Base-by-base conservation (phyloP, 228 moss, liverwort and hornwort species). In the Sphagnum magellanicum region DNA sequence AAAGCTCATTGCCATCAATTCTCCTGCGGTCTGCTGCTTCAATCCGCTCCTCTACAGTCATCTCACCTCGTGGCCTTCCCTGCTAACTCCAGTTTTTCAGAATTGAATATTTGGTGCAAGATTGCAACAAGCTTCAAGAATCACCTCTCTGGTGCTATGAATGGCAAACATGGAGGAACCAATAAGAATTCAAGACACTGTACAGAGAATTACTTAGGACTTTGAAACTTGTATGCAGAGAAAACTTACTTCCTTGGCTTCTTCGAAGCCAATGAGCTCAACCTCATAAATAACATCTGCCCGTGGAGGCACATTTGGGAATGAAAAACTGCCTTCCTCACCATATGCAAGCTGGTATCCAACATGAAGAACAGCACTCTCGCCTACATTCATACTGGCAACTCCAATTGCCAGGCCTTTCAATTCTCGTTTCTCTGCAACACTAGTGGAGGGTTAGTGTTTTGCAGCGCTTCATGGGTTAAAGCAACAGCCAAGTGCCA, bases 11-110 rank as follows among this genome's bases (percentile, higher is more conserved):
- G 46, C 98, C 94, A 67, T 98, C 98, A 68, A 97, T 90, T 78
- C 79, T 89, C 64, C 91, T 80, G 47, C 93, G 91, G 76, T 98
- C 93, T 14, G 93, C 91, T 59, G 97, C 97, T 79, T 74, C 93
- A 60, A 98, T 90, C 47, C 98, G 91, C 85, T 98, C 94, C 78
- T 92, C 94, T 0, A 94, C 98, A 47, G 91, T 93, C 98, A 98
- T 98, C 78, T 94, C 91, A 73, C 90, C 91, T 57, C 84, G 76
- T 51, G 85, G 61, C 77, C 85, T 83, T 76, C 92, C 94, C 98
- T 93, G 75, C 4, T 6, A 73, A 12, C 50, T 32, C 32, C 32
- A 32, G 1, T 32, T 32, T 32, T 32, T 32, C 32, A 32, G 32
- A 32, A 32, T 6, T 5, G 50, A 61, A 68, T 6, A 68, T 51